Conservation (phyloP, 202 grass and related monocot species). For the Setaria italica region DNA sequence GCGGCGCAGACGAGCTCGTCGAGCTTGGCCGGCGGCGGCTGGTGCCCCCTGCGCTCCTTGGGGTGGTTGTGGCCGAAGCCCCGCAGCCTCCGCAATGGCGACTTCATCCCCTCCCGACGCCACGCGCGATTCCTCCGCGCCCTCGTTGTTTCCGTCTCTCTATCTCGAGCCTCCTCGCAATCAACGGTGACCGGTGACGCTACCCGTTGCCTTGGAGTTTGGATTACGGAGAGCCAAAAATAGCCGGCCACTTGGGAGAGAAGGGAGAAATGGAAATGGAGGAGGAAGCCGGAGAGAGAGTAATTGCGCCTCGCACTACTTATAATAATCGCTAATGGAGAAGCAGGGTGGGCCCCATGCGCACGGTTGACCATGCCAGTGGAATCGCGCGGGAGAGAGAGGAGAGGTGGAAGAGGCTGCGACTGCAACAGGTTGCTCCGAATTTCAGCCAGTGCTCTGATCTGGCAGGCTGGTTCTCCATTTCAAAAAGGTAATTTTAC, state of each 20-base stretch:
- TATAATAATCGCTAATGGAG: conserved; percentile 8
- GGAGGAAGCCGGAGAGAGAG: not conserved
- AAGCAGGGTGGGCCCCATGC: not conserved
- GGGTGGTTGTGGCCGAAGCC: conserved; percentile 63
- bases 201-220: not conserved
- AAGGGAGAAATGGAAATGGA: not conserved
- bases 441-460: not conserved
- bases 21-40: conserved; percentile 58
- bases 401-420: too few species aligned
- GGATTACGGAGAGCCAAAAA: conserved; percentile 21
- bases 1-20: conserved; percentile 72
- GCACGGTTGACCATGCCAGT: conserved; percentile 29
- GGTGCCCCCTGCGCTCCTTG: conserved; percentile 50
- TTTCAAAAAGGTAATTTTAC: not conserved
- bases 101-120: conserved; percentile 67
- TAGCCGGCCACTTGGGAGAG: not conserved
- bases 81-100: conserved; percentile 71
- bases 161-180: not conserved
- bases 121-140: not conserved
- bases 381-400: not conserved
- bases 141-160: not conserved
- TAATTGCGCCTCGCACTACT: not conserved
- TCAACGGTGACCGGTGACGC: not conserved
- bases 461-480: not conserved
- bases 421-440: too few species aligned